phyloP scores from a whole-genome alignment of 2,329 filamentous ascomycete species.

The Septoria linicola region DNA sequence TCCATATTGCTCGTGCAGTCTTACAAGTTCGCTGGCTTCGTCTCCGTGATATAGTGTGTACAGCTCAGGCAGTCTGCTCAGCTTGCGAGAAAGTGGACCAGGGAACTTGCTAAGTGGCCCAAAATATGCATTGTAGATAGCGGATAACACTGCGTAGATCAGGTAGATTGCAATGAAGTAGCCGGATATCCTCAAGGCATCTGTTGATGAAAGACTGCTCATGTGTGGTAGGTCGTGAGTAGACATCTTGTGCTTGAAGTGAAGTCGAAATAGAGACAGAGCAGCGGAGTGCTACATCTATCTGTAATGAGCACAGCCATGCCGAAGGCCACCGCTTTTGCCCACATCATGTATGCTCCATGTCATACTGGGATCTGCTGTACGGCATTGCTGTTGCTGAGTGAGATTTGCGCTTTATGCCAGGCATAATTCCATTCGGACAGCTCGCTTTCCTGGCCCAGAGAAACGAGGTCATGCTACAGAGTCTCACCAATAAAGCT shows the following conservation, averaged over 20 bases:
- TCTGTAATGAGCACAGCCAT: too few relatives aligned
- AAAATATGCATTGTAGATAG: conserved; percentile 44
- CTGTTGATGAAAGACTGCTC: background rate
- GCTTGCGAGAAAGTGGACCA: conserved; percentile 39
- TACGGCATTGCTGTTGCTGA: too few relatives aligned
- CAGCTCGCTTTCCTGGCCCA: too few relatives aligned
- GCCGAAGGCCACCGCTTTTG: too few relatives aligned
- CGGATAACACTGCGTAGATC: conserved; percentile 17
- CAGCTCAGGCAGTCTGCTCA: conserved; percentile 26
- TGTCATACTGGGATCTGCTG: too few relatives aligned
- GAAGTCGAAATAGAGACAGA: too few relatives aligned
- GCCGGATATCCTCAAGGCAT: conserved; percentile 10
- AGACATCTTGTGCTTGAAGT: background rate
- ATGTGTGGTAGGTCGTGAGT: background rate
- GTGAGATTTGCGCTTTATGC: too few relatives aligned
- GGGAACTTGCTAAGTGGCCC: conserved; percentile 47
- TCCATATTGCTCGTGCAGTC: conserved; percentile 41
- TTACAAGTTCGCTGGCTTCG: conserved; percentile 17
- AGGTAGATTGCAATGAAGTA: conserved; percentile 19
- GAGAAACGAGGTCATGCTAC: too few relatives aligned
- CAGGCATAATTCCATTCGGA: too few relatives aligned
- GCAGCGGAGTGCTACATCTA: too few relatives aligned
- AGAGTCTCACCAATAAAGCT: too few relatives aligned
- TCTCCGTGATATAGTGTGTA: conserved; percentile 22
- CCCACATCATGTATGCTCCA: too few relatives aligned